A percentile compares a stretch with the other conserved stretches of the same genome.
Conservation (phyloP, 352 stramenopile genomes). For the Globisporangium iwayamae region DNA sequence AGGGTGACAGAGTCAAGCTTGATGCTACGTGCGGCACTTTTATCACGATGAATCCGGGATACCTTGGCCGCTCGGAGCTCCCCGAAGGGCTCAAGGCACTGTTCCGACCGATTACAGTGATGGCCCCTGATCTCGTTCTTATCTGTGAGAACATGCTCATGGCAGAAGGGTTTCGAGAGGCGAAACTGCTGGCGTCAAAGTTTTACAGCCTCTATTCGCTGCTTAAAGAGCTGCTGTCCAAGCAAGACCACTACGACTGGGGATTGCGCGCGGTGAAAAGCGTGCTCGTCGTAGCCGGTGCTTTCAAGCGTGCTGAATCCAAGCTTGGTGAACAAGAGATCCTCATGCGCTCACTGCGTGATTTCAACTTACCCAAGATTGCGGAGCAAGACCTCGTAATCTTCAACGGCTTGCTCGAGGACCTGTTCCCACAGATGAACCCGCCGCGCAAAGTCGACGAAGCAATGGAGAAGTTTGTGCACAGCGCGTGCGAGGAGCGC, state of each 20-base stretch:
- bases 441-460: constrained; percentile 87
- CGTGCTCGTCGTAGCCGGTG: constrained; percentile 91
- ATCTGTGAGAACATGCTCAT: constrained; percentile 98
- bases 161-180: constrained; percentile 92
- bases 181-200: constrained; percentile 92
- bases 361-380: constrained; percentile 97
- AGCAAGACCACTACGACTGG: constrained; percentile 97
- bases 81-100: constrained; percentile 94
- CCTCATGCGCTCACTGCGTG: constrained; percentile 92
- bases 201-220: constrained; percentile 95
- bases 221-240: constrained; percentile 90
- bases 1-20: constrained; percentile 88
- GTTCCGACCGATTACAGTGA: constrained; percentile 95
- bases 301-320: constrained; percentile 91
- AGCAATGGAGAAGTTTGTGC: constrained; percentile 88
- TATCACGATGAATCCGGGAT: constrained; percentile 97
- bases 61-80: constrained; percentile 91
- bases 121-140: constrained; percentile 93
- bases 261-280: constrained; percentile 93
- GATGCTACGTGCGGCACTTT: constrained; percentile 91
- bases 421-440: constrained; percentile 92
- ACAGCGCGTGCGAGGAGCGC: constrained; percentile 87
- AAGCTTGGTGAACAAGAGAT: constrained; percentile 91
- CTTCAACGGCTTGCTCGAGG: constrained; percentile 91
- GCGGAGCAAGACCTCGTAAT: constrained; percentile 91